These are phyloP conservation scores for Phyllosticta capitalensis DNA, from an alignment of 2,329 filamentous ascomycete species.

Conservation along the genomic window DNA sequence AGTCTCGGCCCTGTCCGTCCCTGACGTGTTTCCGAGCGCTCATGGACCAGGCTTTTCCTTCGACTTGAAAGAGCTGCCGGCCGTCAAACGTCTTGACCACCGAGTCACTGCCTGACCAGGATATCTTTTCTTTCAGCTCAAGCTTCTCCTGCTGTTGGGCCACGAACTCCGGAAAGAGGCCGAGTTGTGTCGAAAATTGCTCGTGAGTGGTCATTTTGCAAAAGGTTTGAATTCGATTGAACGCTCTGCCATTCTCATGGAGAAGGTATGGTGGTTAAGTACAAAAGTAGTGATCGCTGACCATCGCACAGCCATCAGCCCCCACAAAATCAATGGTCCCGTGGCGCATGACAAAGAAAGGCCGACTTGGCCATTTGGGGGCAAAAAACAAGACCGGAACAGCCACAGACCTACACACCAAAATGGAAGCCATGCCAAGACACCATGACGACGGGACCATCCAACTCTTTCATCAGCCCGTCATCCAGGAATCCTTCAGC, in stretches of 20 bases:
- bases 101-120: constrained; percentile 55
- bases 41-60: constrained; percentile 46
- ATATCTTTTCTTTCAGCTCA: constrained; percentile 52
- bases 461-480: background rate
- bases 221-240: background rate
- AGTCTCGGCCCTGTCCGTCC: constrained; percentile 44
- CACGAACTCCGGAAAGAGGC: constrained; percentile 22
- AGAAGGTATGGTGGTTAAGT: background rate
- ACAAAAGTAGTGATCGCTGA: background rate
- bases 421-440: background rate
- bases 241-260: background rate
- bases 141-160: constrained; percentile 34
- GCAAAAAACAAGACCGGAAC: background rate
- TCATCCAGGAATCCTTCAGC: too few species aligned
- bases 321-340: background rate
- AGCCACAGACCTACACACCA: background rate
- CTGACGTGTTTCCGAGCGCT: constrained; percentile 47
- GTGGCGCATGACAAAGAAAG: background rate
- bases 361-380: background rate
- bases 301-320: background rate
- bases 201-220: background rate
- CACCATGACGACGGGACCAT: background rate
- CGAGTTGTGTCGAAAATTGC: constrained; percentile 9
- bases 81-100: constrained; percentile 49
- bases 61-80: constrained; percentile 45